phyloP scores from a whole-genome alignment of 371 early-diverging fungal species.

The Entomophthora muscae region DNA sequence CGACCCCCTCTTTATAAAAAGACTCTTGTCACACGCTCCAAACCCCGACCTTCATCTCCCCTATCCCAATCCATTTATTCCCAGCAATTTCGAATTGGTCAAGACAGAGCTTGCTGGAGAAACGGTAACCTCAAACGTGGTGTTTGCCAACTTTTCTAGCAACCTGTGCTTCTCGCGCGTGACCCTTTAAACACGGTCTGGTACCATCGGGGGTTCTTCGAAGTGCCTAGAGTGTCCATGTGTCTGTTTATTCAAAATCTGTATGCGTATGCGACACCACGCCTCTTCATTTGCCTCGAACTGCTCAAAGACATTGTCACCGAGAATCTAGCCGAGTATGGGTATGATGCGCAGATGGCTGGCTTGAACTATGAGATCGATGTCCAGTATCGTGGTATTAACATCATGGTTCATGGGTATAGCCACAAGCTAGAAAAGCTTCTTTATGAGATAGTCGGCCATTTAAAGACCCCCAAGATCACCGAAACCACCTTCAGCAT shows the following conservation, averaged over 20 bases:
- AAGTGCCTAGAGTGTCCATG: conserved; percentile 11
- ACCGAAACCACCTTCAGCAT: conserved; percentile 49
- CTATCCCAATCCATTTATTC: conserved; percentile 63
- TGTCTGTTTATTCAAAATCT: conserved; percentile 14
- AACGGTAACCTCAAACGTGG: neutral
- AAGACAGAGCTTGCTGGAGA: conserved; percentile 14
- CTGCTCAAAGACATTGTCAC: conserved; percentile 59
- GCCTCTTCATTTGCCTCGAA: conserved; percentile 25
- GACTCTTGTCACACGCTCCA: conserved; percentile 18
- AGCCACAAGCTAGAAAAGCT: conserved; percentile 64
- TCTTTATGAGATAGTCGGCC: conserved; percentile 43
- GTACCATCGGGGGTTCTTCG: neutral
- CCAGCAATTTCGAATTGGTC: conserved; percentile 40
- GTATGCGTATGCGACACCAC: conserved; percentile 17
- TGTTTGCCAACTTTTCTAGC: neutral
- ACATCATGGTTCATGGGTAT: conserved; percentile 56
- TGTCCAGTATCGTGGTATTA: conserved; percentile 41
- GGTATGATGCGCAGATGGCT: conserved; percentile 77
- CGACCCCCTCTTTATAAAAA: conserved; percentile 23
- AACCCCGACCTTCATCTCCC: conserved; percentile 52
- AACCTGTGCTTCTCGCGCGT: neutral
- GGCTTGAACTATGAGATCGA: conserved; percentile 59
- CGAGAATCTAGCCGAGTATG: conserved; percentile 63
- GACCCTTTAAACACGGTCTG: neutral
- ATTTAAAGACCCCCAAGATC: conserved; percentile 40